These are phyloP conservation scores for Venustampulla echinocandica DNA, from an alignment of 495 filamentous ascomycete species.

Conservation along the genomic window DNA sequence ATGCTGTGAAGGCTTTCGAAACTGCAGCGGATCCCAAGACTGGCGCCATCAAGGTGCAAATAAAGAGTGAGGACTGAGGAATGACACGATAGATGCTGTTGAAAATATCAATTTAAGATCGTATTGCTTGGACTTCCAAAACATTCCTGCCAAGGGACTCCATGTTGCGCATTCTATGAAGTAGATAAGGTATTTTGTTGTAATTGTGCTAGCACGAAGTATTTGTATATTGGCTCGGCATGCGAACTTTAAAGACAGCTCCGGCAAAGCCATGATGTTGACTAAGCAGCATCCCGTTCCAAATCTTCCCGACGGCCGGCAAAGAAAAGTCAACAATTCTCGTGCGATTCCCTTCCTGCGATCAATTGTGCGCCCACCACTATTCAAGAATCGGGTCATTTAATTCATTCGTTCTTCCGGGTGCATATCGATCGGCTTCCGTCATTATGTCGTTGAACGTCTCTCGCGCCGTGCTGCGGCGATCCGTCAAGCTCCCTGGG, in stretches of 20 bases:
- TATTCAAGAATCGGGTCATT: conserved; percentile 4
- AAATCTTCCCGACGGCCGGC: conserved; percentile 12
- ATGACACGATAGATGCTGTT: not conserved
- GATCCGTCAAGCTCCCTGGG: conserved; percentile 50
- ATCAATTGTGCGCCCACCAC: conserved; percentile 18
- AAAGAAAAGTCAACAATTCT: conserved; percentile 19
- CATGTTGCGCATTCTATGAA: no score
- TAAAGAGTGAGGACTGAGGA: conserved; percentile 46
- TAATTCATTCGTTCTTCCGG: conserved; percentile 12
- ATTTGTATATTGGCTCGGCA: no score
- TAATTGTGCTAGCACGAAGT: no score
- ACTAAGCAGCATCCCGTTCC: not conserved
- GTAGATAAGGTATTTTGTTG: no score
- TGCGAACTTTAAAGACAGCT: not conserved
- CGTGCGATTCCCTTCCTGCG: conserved; percentile 5
- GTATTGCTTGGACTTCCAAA: no score
- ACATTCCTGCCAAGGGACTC: no score
- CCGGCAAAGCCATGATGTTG: not conserved
- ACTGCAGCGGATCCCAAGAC: conserved; percentile 80
- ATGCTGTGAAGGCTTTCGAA: conserved; percentile 82
- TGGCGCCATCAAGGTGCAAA: conserved; percentile 93
- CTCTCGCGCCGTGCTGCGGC: conserved; percentile 43
- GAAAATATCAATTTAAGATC: not conserved
- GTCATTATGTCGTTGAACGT: conserved; percentile 33
- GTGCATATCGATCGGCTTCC: conserved; percentile 3